These are phyloP conservation scores for Fusarium sp. DNA, from an alignment of 2,329 filamentous ascomycete genomes.

Conservation along the genomic window DNA sequence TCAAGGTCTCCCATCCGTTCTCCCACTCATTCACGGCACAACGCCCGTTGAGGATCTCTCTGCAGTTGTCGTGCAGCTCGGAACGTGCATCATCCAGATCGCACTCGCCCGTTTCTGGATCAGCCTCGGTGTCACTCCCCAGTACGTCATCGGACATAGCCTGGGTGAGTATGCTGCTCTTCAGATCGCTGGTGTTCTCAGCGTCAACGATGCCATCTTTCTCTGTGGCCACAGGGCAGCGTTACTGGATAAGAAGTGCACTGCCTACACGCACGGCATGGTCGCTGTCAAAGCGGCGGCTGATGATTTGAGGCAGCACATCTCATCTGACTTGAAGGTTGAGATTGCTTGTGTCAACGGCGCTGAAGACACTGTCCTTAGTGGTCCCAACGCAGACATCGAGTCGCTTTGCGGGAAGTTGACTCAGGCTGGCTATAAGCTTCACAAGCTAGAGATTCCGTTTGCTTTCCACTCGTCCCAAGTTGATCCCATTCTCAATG, in stretches of 20 bases:
- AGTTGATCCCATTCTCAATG: slow-evolving; percentile 65
- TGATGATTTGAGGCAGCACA: background rate
- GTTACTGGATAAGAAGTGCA: background rate
- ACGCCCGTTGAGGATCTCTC: background rate
- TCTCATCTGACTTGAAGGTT: slow-evolving; percentile 51
- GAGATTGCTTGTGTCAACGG: slow-evolving; percentile 80
- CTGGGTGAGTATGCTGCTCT: slow-evolving; percentile 54
- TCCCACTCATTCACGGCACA: background rate
- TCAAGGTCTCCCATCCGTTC: background rate
- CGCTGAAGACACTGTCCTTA: slow-evolving; percentile 78
- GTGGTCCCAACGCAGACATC: slow-evolving; percentile 56
- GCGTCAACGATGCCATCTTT: slow-evolving; percentile 68
- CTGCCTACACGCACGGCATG: slow-evolving; percentile 16
- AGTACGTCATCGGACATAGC: slow-evolving; percentile 61
- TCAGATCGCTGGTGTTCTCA: slow-evolving; percentile 70
- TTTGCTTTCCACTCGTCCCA: slow-evolving; percentile 66
- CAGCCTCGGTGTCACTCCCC: slow-evolving; percentile 52
- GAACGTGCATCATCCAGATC: background rate
- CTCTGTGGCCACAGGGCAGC: slow-evolving; percentile 61
- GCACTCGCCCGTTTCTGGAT: slow-evolving; percentile 48
- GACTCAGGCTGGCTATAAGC: slow-evolving; percentile 54
- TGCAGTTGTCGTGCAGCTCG: background rate
- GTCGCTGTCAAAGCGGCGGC: slow-evolving; percentile 25
- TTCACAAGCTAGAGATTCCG: slow-evolving; percentile 59
- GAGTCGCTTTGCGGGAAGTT: slow-evolving; percentile 53